phyloP scores from a whole-genome alignment of 1,284 basidiomycete genomes.

The Retiboletus fuscus region DNA sequence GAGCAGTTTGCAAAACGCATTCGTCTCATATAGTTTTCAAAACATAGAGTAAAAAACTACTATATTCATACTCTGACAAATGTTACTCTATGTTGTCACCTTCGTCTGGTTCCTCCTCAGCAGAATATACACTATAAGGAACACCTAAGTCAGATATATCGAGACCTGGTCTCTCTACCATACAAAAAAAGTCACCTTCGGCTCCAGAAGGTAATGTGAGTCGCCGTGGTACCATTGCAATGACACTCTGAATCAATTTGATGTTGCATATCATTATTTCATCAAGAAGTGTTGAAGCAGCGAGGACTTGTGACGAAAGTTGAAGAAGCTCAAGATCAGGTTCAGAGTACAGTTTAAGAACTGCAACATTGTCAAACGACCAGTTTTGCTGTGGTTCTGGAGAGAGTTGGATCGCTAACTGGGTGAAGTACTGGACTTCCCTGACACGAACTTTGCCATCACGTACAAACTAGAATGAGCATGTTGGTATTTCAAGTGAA shows the following conservation, averaged over 20 bases:
- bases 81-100: not conserved
- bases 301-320: slow-evolving; percentile 25
- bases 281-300: not conserved
- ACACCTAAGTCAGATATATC: slow-evolving; percentile 26
- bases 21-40: too few relatives aligned
- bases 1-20: too few relatives aligned
- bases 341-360: slow-evolving; percentile 13
- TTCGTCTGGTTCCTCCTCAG: slow-evolving; percentile 11
- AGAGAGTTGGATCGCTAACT: not conserved
- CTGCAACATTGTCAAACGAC: not conserved
- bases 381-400: not conserved
- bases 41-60: too few relatives aligned
- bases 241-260: slow-evolving; percentile 17
- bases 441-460: too few relatives aligned
- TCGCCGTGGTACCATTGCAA: slow-evolving; percentile 22
- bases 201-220: slow-evolving; percentile 3
- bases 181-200: slow-evolving; percentile 9
- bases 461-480: too few relatives aligned
- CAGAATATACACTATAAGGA: slow-evolving; percentile 20
- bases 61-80: too few relatives aligned
- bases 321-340: slow-evolving; percentile 18
- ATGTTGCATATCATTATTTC: slow-evolving; percentile 9
- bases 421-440: slow-evolving; percentile 14
- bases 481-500: too few relatives aligned
- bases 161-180: slow-evolving; percentile 25